Percentiles rank a stretch among this genome's conserved stretches.
These are phyloP conservation scores for Porcisia deanei DNA, from an alignment of 208 protist genomes.

Conservation along the genomic window DNA sequence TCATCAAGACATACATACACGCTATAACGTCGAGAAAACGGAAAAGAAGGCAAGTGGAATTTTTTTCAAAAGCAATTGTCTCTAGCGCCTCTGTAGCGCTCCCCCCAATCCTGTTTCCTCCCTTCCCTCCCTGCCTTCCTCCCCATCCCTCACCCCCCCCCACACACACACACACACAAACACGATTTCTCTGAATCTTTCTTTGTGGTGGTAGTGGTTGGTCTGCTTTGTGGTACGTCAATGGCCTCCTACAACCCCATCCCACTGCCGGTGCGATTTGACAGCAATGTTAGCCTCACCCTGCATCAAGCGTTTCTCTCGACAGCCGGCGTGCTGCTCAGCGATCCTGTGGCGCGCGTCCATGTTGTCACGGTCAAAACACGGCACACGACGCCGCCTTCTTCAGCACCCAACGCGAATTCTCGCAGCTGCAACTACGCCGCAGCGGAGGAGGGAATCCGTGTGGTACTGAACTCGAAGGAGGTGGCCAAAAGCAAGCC, in stretches of 20 bases:
- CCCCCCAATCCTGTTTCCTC: background rate
- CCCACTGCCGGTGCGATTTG: constrained; percentile 66
- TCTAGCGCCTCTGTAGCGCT: background rate
- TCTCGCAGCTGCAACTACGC: no score
- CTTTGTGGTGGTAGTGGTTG: background rate
- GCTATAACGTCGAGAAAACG: background rate
- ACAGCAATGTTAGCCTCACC: constrained; percentile 66
- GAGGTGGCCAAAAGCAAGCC: constrained; percentile 45
- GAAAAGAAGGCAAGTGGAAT: background rate
- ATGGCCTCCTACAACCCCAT: constrained; percentile 18
- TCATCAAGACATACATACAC: background rate
- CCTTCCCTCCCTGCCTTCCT: no score
- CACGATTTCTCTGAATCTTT: background rate
- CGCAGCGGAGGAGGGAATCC: constrained; percentile 9
- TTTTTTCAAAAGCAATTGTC: background rate
- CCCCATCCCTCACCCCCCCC: no score
- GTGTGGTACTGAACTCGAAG: constrained; percentile 34
- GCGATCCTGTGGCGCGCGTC: constrained; percentile 70
- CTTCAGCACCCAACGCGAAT: background rate
- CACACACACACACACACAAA: background rate
- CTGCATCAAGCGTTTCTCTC: constrained; percentile 76
- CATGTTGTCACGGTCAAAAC: constrained; percentile 69
- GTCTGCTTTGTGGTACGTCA: background rate
- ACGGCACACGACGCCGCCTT: constrained; percentile 10
- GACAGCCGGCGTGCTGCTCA: constrained; percentile 70